Evolutionary conservation across 176 grass and related monocot genomes (phyloP).

Genomic region (Musa acuminata): DNA sequence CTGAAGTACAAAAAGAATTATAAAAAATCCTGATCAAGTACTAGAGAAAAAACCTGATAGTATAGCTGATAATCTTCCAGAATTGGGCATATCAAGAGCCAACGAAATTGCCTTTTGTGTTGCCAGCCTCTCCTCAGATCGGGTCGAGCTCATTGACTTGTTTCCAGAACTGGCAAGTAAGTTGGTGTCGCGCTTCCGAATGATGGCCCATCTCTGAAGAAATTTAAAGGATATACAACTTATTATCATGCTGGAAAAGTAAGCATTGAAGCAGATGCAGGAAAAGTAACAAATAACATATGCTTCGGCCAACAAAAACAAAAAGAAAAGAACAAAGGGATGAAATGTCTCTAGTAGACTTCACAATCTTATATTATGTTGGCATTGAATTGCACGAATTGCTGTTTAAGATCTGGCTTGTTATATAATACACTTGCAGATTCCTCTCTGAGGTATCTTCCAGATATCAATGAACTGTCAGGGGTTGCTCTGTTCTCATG

Average conservation of each 20-base stretch:
- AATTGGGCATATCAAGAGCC: conserved; percentile 40
- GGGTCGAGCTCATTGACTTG: conserved; percentile 29
- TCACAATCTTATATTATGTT: not conserved
- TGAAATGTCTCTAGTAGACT: not conserved
- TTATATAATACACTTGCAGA: not conserved
- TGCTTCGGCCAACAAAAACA: not conserved
- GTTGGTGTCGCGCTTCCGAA: conserved; percentile 50
- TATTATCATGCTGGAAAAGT: conserved; percentile 4
- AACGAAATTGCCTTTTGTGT: conserved; percentile 46
- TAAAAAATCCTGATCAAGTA: not conserved
- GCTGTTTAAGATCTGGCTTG: not conserved
- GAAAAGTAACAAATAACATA: not conserved
- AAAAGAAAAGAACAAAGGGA: not conserved
- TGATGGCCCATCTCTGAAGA: conserved; percentile 73
- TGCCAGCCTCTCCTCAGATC: conserved; percentile 47
- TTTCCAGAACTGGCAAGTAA: conserved; percentile 14
- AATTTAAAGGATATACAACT: conserved; percentile 1
- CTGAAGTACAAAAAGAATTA: not conserved
- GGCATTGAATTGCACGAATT: not conserved
- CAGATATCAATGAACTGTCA: too few relatives aligned
- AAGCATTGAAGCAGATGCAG: not conserved
- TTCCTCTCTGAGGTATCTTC: not conserved
- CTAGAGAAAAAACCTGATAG: conserved; percentile 40
- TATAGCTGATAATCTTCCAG: conserved; percentile 6
- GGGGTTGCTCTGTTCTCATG: too few relatives aligned